These are phyloP conservation scores for Flueggea neowawraea DNA, from an alignment of 441 rosid species.

Conservation along the genomic window DNA sequence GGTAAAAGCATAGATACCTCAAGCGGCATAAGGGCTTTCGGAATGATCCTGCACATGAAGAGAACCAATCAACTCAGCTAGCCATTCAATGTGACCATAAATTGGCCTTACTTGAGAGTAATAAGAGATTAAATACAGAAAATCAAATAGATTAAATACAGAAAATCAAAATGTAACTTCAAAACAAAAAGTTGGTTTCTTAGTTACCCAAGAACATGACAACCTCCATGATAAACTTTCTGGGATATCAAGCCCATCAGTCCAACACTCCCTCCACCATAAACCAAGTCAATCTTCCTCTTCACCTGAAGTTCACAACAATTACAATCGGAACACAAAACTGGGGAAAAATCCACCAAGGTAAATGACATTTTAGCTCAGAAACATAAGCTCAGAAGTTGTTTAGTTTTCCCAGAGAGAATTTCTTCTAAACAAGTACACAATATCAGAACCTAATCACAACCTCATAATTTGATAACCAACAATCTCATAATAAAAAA, in stretches of 20 bases:
- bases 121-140: constrained; percentile 8
- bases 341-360: not conserved
- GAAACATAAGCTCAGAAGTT: constrained; percentile 9
- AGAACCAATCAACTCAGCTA: constrained; percentile 15
- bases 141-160: constrained; percentile 1
- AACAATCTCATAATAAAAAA: constrained; percentile 3
- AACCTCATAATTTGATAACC: constrained; percentile 1
- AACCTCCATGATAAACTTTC: constrained; percentile 82
- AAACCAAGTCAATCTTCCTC: constrained; percentile 86
- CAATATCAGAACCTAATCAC: constrained; percentile 7
- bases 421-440: not conserved
- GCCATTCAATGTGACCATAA: constrained; percentile 16
- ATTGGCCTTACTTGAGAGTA: constrained; percentile 12
- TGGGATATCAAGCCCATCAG: constrained; percentile 91
- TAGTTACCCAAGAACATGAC: constrained; percentile 88
- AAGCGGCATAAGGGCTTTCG: constrained; percentile 85
- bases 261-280: constrained; percentile 98
- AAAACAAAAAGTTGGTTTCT: constrained; percentile 1
- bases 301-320: constrained; percentile 51
- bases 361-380: not conserved
- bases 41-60: constrained; percentile 73
- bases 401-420: constrained; percentile 10
- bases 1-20: constrained; percentile 50
- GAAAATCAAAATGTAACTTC: constrained; percentile 1
- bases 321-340: constrained; percentile 1